Conservation (phyloP, 768 basidiomycete genomes). For the Rhodotorula kratochvilovae region DNA sequence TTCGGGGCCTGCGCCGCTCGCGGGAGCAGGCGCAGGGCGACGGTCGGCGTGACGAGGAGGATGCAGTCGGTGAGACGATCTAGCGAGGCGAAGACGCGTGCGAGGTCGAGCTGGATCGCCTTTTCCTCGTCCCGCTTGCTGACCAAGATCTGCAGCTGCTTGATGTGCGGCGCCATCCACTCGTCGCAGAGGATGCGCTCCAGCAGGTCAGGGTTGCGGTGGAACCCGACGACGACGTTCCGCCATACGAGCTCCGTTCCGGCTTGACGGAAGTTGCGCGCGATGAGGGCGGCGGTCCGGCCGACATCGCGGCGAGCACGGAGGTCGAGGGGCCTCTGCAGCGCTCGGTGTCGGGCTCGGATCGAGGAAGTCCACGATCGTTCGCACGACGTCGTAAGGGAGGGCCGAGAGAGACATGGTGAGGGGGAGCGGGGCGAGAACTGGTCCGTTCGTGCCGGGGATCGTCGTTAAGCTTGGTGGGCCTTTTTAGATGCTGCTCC, state of each 20-base stretch:
- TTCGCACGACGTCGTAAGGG: conserved; percentile 9
- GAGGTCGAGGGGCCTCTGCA: not conserved
- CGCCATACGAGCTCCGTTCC: not conserved
- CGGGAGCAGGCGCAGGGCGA: not conserved
- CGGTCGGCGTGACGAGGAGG: not conserved
- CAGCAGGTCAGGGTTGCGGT: conserved; percentile 7
- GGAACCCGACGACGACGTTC: conserved; percentile 12
- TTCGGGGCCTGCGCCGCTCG: rapidly evolving
- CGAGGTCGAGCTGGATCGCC: not conserved
- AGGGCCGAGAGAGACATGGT: conserved; percentile 2
- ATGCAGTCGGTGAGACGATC: not conserved
- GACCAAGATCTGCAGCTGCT: not conserved
- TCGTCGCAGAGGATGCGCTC: not conserved
- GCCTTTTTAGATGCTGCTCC: no score
- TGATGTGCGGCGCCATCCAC: conserved; percentile 1
- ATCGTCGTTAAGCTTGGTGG: no score
- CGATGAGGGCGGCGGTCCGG: conserved; percentile 2
- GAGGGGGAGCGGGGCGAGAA: not conserved
- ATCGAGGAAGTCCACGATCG: conserved; percentile 12
- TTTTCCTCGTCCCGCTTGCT: not conserved
- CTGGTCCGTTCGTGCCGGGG: no score
- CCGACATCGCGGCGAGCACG: not conserved
- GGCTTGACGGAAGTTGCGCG: not conserved
- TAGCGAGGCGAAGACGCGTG: not conserved
- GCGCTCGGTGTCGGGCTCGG: not conserved